Evolutionary conservation across 2,329 filamentous ascomycete species (phyloP), one percentile per base, ranked within the genome.

Genomic region (Tolypocladium sp.): DNA sequence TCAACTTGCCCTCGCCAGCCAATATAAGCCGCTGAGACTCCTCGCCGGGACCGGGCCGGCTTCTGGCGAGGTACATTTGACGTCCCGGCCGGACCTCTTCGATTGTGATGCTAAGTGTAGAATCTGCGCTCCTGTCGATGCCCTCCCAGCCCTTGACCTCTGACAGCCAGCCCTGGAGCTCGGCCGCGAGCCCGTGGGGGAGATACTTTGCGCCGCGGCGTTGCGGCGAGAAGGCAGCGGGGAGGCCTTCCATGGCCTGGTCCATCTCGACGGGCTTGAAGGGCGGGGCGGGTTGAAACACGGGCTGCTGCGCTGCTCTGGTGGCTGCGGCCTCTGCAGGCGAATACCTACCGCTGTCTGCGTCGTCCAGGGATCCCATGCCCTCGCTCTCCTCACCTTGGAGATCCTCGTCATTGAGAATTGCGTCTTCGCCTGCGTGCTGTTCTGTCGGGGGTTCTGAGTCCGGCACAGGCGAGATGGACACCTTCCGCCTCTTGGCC

Each of bases 141-240:
- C 65, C 65, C 20, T 71, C 68, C 70, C 69, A 71, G 13, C 70
- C 70, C 60, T 72, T 75, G 30, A 76, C 68, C 27, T 77, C 73
- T 0, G 76, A 75, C 12, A 77, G 66, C 73, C 74, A 75, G 17
- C 71, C 70, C 60, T 77, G 76, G 8, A 77, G 65, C 52, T 70
- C 69, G 2, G 74, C 70, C 1, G 76, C 75, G 27, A 77, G 64
- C 0, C 76, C 76, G 22, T 71, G 69, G 4, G 70, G 56, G 0
- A 76, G 27, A 37, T 76, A 77, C 57, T 65, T 71, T 15, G 61
- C 67, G 20, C 73, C 72, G 42, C 72, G 67, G 1, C 70, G 69
- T 59, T 72, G 74, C 2, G 74, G 74, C 2, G 74, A 74, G 52
- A 76, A 74, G 20, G 67, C 65, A 10, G 63, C 59, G 3, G 70